Base-by-base conservation (phyloP, 2,329 filamentous ascomycete species). In the Hymenoscyphus occultus region DNA sequence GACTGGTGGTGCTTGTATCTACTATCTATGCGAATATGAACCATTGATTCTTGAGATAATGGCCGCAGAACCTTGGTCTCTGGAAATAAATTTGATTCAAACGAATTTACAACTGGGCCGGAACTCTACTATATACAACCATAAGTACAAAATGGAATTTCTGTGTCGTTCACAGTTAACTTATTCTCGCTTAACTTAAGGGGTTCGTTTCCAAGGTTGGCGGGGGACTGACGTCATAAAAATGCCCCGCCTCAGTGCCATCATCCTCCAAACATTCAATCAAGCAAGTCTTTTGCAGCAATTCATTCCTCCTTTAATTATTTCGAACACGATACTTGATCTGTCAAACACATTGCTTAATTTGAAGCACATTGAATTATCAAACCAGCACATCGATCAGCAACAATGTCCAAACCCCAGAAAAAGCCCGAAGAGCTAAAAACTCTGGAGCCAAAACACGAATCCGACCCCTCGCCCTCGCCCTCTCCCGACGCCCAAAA, bases 361-460 rank as follows among this genome's bases (percentile, higher is more conserved):
- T 35, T 35, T 10, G 3, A 35, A 35, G 5, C 22, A 35, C 9
- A 35, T 10, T 10, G 35, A 35, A 35, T 35, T 35, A 7, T 12
- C 28, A 19, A 51, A 51, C 48, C 10, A 28, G 10, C 19, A 51
- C 10, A n/a, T n/a, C n/a, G n/a, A 28, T 28, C 19, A 54, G 19
- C 48, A 19, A 54, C 19, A 12, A 54, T 54, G 48, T 22, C 48
- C 19, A 12, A 22, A 28, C 48, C 48, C 48, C 35, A 35, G 35
- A 35, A 6, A 35, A 54, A 54, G 13, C 10, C 48, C 7, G 48
- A 54, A 13, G 48, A 54, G 48, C 48, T 54, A 54, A 19, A 54
- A 54, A 28, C 19, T 28, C 48, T 54, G 9, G 48, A 54, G 48
- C 48, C 48, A 54, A 54, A 54, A 54, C 48, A 54, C 19, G 48